Percentiles rank a stretch among this genome's conserved stretches.
phyloP scores from a whole-genome alignment of 345 rosid genomes.

The Brassica napus region DNA sequence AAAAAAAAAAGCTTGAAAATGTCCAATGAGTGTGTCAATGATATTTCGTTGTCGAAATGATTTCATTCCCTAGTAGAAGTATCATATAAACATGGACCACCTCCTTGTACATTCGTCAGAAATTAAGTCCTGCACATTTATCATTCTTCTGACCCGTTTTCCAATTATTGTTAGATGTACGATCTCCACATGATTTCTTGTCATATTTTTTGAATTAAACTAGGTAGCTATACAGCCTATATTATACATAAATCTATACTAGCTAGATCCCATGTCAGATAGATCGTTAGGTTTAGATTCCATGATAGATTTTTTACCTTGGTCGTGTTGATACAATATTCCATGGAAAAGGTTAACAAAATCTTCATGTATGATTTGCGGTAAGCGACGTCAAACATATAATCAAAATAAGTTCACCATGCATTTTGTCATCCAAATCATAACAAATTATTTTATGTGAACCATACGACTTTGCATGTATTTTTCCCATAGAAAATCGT shows the following conservation, averaged over 20 bases:
- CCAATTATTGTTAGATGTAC: slow-evolving; percentile 42
- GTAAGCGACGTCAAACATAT: not conserved
- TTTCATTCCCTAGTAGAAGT: slow-evolving; percentile 44
- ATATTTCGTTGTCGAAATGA: slow-evolving; percentile 39
- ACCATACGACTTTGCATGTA: not conserved
- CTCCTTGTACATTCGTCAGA: slow-evolving; percentile 40
- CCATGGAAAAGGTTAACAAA: not conserved
- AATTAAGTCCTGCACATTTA: slow-evolving; percentile 43
- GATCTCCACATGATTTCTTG: slow-evolving; percentile 35
- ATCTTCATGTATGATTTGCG: not conserved
- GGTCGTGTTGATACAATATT: slow-evolving; percentile 12
- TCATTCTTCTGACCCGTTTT: slow-evolving; percentile 36
- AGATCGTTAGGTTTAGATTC: slow-evolving; percentile 12
- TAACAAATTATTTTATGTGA: not conserved
- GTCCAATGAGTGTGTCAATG: slow-evolving; percentile 40
- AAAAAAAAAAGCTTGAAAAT: not conserved
- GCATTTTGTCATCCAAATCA: not conserved
- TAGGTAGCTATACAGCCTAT: not conserved
- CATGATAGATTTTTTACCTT: slow-evolving; percentile 4
- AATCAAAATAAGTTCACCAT: not conserved
- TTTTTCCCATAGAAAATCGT: not conserved
- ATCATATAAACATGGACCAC: slow-evolving; percentile 51
- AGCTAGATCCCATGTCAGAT: slow-evolving; percentile 29
- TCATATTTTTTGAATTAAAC: slow-evolving; percentile 11
- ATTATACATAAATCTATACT: slow-evolving; percentile 16